Base-by-base conservation (phyloP, 345 rosid species). In the Bruguiera sexangula region DNA sequence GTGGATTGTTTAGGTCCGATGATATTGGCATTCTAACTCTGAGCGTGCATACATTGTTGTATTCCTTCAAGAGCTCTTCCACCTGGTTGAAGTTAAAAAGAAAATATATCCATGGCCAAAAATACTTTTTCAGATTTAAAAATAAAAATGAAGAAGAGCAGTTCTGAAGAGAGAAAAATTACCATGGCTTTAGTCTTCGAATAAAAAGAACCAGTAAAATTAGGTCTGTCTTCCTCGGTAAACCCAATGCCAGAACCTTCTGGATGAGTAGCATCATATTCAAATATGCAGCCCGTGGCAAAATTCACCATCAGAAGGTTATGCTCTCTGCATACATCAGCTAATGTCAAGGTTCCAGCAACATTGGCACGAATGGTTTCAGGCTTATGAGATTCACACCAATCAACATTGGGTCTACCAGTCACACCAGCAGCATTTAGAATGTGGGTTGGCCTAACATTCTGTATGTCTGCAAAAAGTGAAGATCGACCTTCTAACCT, bases 121-220 rank as follows among this genome's bases (percentile, higher is more conserved):
- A 6, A 24, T 24, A 30, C n/a, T 66, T 60, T 51, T 66, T 21
- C 7, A 60, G 8, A 15, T 26, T 55, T 34, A 34, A 34, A 32
- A 55, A 55, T 4, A 22, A 2, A 55, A 55, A 55, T 2, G 0
- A 39, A 3, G 32, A 29, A 3, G 0, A 27, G 27, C 19, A 36
- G 36, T 13, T 58, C 16, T 1, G 9, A 32, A 48, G 19, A 32
- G 26, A 37, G 4, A 54, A 36, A 65, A 43, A 43, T 43, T 76
- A 90, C 96, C 91, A 86, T 85, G 69, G 96, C 91, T 77, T 90
- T 86, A 71, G 96, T 90, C 77, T 88, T 90, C 24, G 96, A 90
- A 71, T 90, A 88, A 80, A 88, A 90, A 60, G 96, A 88, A 69
- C 89, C 91, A 31, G 72, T 81, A 75, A 90, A 90, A 79, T 90